Conservation (phyloP, 1,284 basidiomycete genomes). For the Malassezia pachydermatis region DNA sequence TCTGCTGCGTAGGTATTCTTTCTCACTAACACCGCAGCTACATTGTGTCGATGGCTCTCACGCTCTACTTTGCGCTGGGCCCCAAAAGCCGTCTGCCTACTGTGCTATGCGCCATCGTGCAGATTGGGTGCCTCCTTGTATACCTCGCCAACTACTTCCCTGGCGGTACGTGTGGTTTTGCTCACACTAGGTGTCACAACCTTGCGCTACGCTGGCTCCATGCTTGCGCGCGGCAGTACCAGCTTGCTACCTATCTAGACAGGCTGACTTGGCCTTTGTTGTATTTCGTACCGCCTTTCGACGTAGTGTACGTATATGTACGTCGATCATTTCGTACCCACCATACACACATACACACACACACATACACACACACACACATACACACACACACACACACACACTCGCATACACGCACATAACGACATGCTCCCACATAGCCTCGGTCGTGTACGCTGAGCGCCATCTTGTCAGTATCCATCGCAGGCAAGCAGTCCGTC, state of each 20-base stretch:
- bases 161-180: conserved; percentile 20
- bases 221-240: conserved; percentile 36
- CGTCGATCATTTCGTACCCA: no score
- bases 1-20: conserved; percentile 51
- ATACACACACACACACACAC: no score
- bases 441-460: background rate
- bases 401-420: no score
- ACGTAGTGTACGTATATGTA: no score
- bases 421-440: no score
- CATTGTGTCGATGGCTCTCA: conserved; percentile 36
- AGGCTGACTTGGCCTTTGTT: no score
- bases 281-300: no score
- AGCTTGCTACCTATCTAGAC: conserved; percentile 35
- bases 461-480: background rate
- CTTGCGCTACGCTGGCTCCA: conserved; percentile 37
- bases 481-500: no score
- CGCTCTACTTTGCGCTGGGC: conserved; percentile 46
- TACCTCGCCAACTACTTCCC: conserved; percentile 46
- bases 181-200: conserved; percentile 28
- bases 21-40: conserved; percentile 17
- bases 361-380: no score
- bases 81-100: conserved; percentile 38
- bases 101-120: conserved; percentile 32
- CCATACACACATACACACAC: no score
- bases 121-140: conserved; percentile 33